Evolutionary conservation across 2,329 filamentous ascomycete genomes (phyloP), one percentile per base, ranked within the genome.

Genomic region (Colletotrichum truncatum): DNA sequence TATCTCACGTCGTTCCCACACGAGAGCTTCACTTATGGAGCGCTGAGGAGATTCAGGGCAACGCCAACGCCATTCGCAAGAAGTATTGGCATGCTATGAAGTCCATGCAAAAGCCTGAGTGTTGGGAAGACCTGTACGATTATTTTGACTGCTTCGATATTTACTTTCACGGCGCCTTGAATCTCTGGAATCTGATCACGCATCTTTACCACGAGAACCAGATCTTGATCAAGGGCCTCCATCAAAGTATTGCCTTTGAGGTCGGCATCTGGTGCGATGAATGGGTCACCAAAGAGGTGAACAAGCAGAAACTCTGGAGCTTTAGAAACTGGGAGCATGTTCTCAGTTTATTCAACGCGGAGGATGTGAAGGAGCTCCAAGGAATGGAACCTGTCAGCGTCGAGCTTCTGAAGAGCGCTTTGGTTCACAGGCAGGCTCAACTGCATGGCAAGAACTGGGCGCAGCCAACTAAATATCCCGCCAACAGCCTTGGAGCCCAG

Each of bases 91-190:
- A 73, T 1, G 55, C 70, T 10, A 76, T 84, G 73, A 76, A 72
- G 63, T 32, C 34, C 1, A 77, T 82, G 72, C 66, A 56, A 18
- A 45, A 70, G 18, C 76, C 74, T 2, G 14, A 71, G 26, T 73
- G 59, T 66, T 82, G 77, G 72, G 75, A 77, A 34, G 79, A 82
- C 25, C 71, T 86, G 21, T 85, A 81, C 74, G 69, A 72, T 2
- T 85, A 82, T 67, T 87, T 83, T 49, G 84, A 86, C 67, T 76
- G 78, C 1, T 63, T 72, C 9, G 84, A 86, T 52, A 73, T 87
- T 26, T 86, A 83, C 70, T 49, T 76, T 34, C 74, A 78, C 11
- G 84, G 84, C 7, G 80, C 80, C 0, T 73, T 80, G 65, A 87
- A 87, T 66, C 73, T 86, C 11, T 84, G 79, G 78, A 81, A 80